Evolutionary conservation across 768 basidiomycete species (phyloP).

Genomic region (Trametes meyenii): DNA sequence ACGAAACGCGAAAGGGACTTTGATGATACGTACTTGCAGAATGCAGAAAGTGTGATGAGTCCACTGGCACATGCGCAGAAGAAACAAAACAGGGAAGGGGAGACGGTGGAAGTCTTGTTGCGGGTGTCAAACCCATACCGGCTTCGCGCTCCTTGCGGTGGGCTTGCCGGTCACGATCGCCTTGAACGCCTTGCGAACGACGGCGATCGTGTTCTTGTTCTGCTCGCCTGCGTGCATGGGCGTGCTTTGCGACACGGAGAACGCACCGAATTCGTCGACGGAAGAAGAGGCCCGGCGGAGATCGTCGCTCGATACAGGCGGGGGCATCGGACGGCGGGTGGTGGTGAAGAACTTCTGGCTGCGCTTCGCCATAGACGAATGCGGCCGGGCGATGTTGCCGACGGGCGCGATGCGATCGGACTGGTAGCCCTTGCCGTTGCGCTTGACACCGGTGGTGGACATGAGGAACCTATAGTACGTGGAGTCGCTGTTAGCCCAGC

Average conservation of each 20-base stretch:
- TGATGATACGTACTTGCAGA: too few species aligned
- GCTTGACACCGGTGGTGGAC: conserved; percentile 80
- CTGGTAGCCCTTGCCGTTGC: conserved; percentile 80
- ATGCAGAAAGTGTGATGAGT: too few species aligned
- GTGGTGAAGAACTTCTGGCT: conserved; percentile 49
- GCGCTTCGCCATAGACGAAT: conserved; percentile 36
- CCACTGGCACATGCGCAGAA: too few species aligned
- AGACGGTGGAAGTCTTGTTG: not conserved
- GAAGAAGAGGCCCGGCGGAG: conserved; percentile 46
- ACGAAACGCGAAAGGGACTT: too few species aligned
- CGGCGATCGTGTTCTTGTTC: conserved; percentile 50
- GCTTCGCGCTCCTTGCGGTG: conserved; percentile 13
- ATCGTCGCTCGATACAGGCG: conserved; percentile 72
- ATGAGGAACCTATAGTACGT: conserved; percentile 54
- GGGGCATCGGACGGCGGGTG: conserved; percentile 61
- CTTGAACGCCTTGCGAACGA: conserved; percentile 74
- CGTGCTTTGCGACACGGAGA: conserved; percentile 29
- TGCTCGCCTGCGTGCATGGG: conserved; percentile 44
- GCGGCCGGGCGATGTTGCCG: conserved; percentile 35
- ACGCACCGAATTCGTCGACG: conserved; percentile 65
- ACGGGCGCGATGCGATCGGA: conserved; percentile 59
- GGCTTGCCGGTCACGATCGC: conserved; percentile 69
- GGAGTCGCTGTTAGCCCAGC: not conserved
- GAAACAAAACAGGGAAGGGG: not conserved
- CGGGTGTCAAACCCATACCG: conserved; percentile 16